Evolutionary conservation across 2,329 filamentous ascomycete species (phyloP), one percentile per base, ranked within the genome.

Genomic region (Sordariomycetes sp.): DNA sequence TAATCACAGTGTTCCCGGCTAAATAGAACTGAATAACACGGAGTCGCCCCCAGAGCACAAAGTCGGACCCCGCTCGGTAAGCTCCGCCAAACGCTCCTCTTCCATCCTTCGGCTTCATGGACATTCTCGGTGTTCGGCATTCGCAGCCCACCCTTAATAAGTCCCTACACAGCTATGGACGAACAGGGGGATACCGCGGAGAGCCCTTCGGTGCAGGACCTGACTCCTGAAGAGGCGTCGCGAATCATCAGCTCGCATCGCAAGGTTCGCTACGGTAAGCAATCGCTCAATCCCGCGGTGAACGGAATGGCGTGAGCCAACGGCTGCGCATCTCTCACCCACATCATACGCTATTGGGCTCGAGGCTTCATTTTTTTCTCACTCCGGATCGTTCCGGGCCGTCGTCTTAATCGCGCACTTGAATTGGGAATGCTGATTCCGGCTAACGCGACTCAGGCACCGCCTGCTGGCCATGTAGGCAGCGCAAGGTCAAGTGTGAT

Each of bases 241-340:
- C 81, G 82, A 64, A 86, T 87, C 71, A 86, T 87, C 64, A 83
- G 86, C 68, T 86, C 82, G 57, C 83, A 86, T 67, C 80, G 83
- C 63, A 87, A 87, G 70, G 83, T 87, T 59, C 79, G 83, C 66
- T 86, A 87, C 70, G 83, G 83, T 86, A 76, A 68, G 81, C 74
- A 53, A 54, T 54, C n/a, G 25, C 12, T 53, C 20, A n/a, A 25
- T 28, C 40, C 34, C 50, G 34, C 56, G 24, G 43, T 32, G 14
- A 16, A 46, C 22, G 24, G 52, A 20, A 37, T 24, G 37, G 35
- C 16, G 40, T 46, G 40, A 46, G 40, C 12, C 16, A 46, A n/a
- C n/a, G 20, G n/a, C n/a, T 11, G 20, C 20, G n/a, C 22, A 48
- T n/a, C 20, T 6, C 11, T 22, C 22, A 22, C 14, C 20, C 5